Conservation (phyloP, 352 stramenopile genomes). For the Blastocystis sp. region DNA sequence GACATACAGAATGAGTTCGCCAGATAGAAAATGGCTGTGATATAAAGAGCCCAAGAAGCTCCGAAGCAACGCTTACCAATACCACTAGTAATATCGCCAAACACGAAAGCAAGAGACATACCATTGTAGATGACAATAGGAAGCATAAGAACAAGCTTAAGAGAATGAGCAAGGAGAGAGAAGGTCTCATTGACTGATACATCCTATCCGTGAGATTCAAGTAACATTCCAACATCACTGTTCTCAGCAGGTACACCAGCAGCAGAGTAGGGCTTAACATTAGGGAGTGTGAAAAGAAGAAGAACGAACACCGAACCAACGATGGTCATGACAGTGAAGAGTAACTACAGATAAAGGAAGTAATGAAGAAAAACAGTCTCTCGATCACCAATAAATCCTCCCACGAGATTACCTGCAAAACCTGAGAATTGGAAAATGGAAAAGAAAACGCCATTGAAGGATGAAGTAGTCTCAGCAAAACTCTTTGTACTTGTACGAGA, state of each 20-base stretch:
- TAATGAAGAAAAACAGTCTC: neutral
- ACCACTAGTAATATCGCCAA: conserved; percentile 49
- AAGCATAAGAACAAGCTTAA: conserved; percentile 57
- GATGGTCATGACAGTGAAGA: conserved; percentile 57
- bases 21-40: conserved; percentile 63
- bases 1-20: conserved; percentile 38
- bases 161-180: neutral
- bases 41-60: conserved; percentile 3
- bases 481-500: conserved; percentile 26
- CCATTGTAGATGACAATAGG: conserved; percentile 64
- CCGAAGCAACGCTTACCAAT: conserved; percentile 41
- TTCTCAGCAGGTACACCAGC: neutral
- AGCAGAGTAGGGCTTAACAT: neutral
- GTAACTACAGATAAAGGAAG: neutral
- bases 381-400: conserved; percentile 30
- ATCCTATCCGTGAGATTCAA: neutral
- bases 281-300: neutral
- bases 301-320: conserved; percentile 41
- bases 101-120: conserved; percentile 64
- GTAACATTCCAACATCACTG: neutral
- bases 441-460: conserved; percentile 64
- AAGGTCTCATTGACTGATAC: conserved; percentile 54
- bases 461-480: conserved; percentile 46
- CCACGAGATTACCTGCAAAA: conserved; percentile 54
- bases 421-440: conserved; percentile 64